Conservation (phyloP, 169 alveolate genomes). For the Plasmodium reichenowi region DNA sequence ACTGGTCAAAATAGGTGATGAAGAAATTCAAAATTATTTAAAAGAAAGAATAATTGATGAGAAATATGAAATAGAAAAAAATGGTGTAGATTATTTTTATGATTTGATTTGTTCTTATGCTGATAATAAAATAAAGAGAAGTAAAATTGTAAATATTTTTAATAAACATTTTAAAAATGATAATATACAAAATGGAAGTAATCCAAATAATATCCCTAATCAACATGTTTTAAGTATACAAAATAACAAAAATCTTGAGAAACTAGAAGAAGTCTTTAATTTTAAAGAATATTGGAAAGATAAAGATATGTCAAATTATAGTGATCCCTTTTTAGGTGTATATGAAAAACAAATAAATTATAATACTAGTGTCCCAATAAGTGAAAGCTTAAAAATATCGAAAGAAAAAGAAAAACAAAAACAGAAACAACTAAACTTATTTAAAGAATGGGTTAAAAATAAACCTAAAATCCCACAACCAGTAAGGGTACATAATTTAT, state of each 20-base stretch:
- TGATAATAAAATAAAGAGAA: constrained; percentile 65
- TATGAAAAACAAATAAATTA: constrained; percentile 80
- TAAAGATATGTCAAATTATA: constrained; percentile 44
- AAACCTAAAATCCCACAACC: constrained; percentile 89
- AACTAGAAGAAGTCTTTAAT: constrained; percentile 28
- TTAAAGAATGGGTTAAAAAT: constrained; percentile 89
- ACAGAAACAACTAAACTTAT: constrained; percentile 83
- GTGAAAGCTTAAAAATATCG: constrained; percentile 79
- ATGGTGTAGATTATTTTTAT: constrained; percentile 64
- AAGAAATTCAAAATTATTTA: constrained; percentile 48
- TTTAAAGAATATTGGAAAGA: constrained; percentile 69
- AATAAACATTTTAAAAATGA: constrained; percentile 37
- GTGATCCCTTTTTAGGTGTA: constrained; percentile 81
- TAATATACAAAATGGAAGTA: constrained; percentile 17
- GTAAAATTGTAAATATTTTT: constrained; percentile 30
- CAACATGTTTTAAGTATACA: too few relatives aligned
- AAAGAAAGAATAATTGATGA: constrained; percentile 71
- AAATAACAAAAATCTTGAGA: constrained; percentile 20
- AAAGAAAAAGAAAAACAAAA: constrained; percentile 81
- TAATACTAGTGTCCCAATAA: constrained; percentile 79
- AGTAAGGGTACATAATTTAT: constrained; percentile 81
- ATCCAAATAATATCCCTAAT: neutral
- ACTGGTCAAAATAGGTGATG: constrained; percentile 31
- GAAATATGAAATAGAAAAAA: constrained; percentile 27
- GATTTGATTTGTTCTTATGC: constrained; percentile 46